phyloP scores from a whole-genome alignment of 352 stramenopile species.

The Globisporangium sylvaticum region DNA sequence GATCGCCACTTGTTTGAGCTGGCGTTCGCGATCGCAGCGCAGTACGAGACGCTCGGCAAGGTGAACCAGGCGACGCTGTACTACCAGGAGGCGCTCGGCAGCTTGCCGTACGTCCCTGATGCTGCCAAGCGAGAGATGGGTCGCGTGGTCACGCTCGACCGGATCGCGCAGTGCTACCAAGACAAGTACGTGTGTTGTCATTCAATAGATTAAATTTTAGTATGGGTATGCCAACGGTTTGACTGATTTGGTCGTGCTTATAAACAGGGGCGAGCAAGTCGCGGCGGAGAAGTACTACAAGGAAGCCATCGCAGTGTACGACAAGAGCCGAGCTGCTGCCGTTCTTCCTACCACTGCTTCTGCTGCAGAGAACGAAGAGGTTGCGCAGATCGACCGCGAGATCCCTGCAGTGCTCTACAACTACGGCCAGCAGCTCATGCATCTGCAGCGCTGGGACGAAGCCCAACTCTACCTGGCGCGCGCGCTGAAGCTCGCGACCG shows the following conservation, averaged over 20 bases:
- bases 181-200: slow-evolving; percentile 28
- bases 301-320: slow-evolving; percentile 28
- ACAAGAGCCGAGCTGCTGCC: slow-evolving; percentile 9
- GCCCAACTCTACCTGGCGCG: slow-evolving; percentile 5
- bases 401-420: slow-evolving; percentile 29
- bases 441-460: slow-evolving; percentile 27
- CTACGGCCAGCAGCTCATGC: slow-evolving; percentile 28
- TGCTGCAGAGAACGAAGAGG: background rate
- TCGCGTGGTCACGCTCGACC: slow-evolving; percentile 69
- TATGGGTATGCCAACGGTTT: background rate
- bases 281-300: slow-evolving; percentile 41
- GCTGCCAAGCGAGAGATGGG: slow-evolving; percentile 30
- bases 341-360: background rate
- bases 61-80: slow-evolving; percentile 44
- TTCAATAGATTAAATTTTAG: background rate
- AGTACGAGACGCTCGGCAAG: slow-evolving; percentile 59
- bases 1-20: slow-evolving; percentile 79
- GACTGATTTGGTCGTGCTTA: background rate
- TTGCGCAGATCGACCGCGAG: slow-evolving; percentile 23
- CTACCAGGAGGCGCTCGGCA: slow-evolving; percentile 65
- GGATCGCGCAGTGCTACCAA: slow-evolving; percentile 76
- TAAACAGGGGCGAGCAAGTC: slow-evolving; percentile 22
- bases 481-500: slow-evolving; percentile 1
- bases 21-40: slow-evolving; percentile 67
- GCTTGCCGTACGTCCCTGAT: slow-evolving; percentile 33